Base-by-base conservation (phyloP, 169 alveolate genomes). In the Babesia microti region DNA sequence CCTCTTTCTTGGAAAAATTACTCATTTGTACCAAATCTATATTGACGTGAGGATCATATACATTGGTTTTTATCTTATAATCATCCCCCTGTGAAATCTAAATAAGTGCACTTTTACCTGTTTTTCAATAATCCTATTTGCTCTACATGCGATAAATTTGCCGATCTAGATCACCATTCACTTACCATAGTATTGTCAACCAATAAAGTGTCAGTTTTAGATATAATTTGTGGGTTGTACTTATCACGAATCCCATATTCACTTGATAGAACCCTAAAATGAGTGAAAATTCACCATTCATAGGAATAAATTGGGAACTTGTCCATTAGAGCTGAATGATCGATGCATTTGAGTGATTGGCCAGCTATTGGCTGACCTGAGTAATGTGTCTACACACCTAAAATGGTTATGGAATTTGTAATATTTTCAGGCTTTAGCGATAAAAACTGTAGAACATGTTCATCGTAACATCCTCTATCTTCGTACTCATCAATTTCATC, bases 31-130 rank as follows among this genome's bases (percentile, higher is more conserved):
- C n/a, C n/a, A n/a, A n/a, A n/a, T n/a, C 23, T 1, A 34, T 17
- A 24, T 34, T 14, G 4, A 59, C 58, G 33, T 59, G 72, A 5
- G 72, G 72, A 35, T 59, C 72, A 29, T 59, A 59, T n/a, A 53
- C 49, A 7, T 57, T 57, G 18, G 42, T 35, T 14, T 49, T 50
- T 23, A 33, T 48, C n/a, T 15, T 15, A 24, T 23, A 9, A 33
- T 14, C 26, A 24, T 59, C 18, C 12, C 24, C n/a, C n/a, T n/a
- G n/a, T n/a, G n/a, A n/a, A n/a, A n/a, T n/a, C n/a, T n/a, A n/a
- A n/a, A n/a, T n/a, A n/a, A n/a, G n/a, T n/a, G n/a, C n/a, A n/a
- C 56, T 15, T 41, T 37, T 12, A 43, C 35, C 47, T 59, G 72
- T n/a, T 12, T 30, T 51, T 59, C 72, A 17, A 59, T 57, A 3